Percentiles rank a stretch among this genome's conserved stretches.
These are phyloP conservation scores for Botrytis paeoniae DNA, from an alignment of 2,329 filamentous ascomycete species.

Conservation along the genomic window DNA sequence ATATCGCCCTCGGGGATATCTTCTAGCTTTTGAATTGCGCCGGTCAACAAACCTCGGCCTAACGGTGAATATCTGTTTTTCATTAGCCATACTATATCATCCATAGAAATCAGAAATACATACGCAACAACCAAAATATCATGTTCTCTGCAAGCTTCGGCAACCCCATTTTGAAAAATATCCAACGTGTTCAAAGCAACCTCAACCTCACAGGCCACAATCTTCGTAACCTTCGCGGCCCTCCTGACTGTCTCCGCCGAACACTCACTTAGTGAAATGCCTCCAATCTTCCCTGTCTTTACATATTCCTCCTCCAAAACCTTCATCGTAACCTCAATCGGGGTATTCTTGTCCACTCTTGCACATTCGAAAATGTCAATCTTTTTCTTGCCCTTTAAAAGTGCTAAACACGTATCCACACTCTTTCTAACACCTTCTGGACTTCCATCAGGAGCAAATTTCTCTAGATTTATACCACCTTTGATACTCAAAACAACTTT, in stretches of 20 bases:
- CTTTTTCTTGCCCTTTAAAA: constrained; percentile 47
- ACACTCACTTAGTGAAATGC: constrained; percentile 45
- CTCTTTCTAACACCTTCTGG: constrained; percentile 54
- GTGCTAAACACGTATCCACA: constrained; percentile 53
- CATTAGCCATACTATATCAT: constrained; percentile 21
- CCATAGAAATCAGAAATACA: constrained; percentile 18
- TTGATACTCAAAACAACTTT: constrained; percentile 63
- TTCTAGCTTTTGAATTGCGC: constrained; percentile 47
- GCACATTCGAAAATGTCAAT: constrained; percentile 55
- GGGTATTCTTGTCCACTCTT: constrained; percentile 44
- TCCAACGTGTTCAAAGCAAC: constrained; percentile 42
- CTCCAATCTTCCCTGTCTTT: constrained; percentile 45
- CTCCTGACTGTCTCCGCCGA: constrained; percentile 43
- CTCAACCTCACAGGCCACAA: constrained; percentile 49
- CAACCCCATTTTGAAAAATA: constrained; percentile 41
- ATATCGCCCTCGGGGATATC: constrained; percentile 55
- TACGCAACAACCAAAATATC: constrained; percentile 64
- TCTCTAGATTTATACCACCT: constrained; percentile 46
- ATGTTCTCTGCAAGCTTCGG: constrained; percentile 55
- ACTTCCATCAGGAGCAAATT: constrained; percentile 48
- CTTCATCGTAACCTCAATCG: constrained; percentile 42
- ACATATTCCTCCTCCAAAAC: constrained; percentile 40
- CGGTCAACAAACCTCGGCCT: constrained; percentile 58
- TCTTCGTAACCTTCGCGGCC: constrained; percentile 41
- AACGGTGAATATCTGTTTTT: constrained; percentile 61